phyloP scores from a whole-genome alignment of 805 yeast species.

The Wickerhamomyces rabaulensis region DNA sequence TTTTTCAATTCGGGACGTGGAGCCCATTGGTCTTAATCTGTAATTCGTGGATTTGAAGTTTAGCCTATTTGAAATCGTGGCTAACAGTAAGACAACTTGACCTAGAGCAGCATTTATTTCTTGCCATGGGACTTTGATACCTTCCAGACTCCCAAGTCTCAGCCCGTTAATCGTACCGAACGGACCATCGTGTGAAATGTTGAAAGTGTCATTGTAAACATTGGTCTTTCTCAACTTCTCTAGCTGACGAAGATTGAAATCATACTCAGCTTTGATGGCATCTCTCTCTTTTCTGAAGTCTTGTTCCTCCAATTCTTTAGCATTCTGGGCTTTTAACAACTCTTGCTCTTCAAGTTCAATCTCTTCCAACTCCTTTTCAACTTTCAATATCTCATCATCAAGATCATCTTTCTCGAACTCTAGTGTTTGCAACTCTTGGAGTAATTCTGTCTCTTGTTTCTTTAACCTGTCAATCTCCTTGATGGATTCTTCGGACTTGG shows the following conservation, averaged over 20 bases:
- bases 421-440: slow-evolving; percentile 41
- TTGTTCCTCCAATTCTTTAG: slow-evolving; percentile 46
- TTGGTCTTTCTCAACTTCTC: slow-evolving; percentile 71
- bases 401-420: slow-evolving; percentile 31
- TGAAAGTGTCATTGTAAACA: slow-evolving; percentile 77
- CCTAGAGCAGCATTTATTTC: slow-evolving; percentile 92
- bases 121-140: slow-evolving; percentile 71
- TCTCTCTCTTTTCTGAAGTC: slow-evolving; percentile 52
- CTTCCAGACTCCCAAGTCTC: slow-evolving; percentile 65
- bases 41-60: slow-evolving; percentile 53
- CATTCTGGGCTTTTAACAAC: slow-evolving; percentile 46
- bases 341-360: slow-evolving; percentile 45
- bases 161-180: slow-evolving; percentile 87
- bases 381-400: slow-evolving; percentile 20
- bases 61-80: slow-evolving; percentile 57
- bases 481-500: slow-evolving; percentile 19
- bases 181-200: slow-evolving; percentile 76
- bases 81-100: slow-evolving; percentile 64
- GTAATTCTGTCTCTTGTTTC: slow-evolving; percentile 39
- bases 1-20: slow-evolving; percentile 71
- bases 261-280: slow-evolving; percentile 58
- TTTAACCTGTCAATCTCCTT: slow-evolving; percentile 19
- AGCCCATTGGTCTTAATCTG: slow-evolving; percentile 75
- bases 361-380: slow-evolving; percentile 43
- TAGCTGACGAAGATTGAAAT: slow-evolving; percentile 55